Conservation (phyloP, 179 eudicot species). For the Dionaea muscipula region DNA sequence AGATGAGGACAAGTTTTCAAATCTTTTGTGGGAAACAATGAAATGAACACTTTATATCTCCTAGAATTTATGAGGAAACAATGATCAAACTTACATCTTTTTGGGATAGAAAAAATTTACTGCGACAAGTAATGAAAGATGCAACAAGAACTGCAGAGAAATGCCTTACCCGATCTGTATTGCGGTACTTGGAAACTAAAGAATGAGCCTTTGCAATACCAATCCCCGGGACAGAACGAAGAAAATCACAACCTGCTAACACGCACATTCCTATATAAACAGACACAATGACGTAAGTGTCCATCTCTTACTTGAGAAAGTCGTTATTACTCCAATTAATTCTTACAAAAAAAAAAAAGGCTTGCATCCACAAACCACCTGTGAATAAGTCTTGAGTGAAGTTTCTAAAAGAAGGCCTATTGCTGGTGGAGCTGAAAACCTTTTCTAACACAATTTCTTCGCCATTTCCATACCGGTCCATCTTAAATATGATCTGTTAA, state of each 20-base stretch:
- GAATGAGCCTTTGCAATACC: conserved; percentile 62
- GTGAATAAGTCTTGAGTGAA: conserved; percentile 43
- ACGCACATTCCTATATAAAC: conserved; percentile 62
- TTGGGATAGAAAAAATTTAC: no score
- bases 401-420: conserved; percentile 45
- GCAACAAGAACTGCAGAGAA: background rate
- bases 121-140: background rate
- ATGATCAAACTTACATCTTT: no score
- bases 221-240: conserved; percentile 73
- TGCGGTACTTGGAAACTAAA: conserved; percentile 56
- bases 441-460: conserved; percentile 53
- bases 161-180: conserved; percentile 61
- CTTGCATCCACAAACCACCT: conserved; percentile 22
- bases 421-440: conserved; percentile 31
- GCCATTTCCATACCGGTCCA: conserved; percentile 68
- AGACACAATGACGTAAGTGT: background rate
- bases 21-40: no score
- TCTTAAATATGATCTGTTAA: conserved; percentile 58
- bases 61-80: no score
- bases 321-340: no score
- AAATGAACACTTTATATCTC: no score
- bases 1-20: no score
- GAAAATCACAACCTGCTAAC: conserved; percentile 81
- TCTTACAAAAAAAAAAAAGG: background rate
- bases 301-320: no score